A percentile compares a stretch with the other conserved stretches of the same genome.
These are phyloP conservation scores for Xanthoconium purpureum DNA, from an alignment of 768 basidiomycete species.

Conservation along the genomic window DNA sequence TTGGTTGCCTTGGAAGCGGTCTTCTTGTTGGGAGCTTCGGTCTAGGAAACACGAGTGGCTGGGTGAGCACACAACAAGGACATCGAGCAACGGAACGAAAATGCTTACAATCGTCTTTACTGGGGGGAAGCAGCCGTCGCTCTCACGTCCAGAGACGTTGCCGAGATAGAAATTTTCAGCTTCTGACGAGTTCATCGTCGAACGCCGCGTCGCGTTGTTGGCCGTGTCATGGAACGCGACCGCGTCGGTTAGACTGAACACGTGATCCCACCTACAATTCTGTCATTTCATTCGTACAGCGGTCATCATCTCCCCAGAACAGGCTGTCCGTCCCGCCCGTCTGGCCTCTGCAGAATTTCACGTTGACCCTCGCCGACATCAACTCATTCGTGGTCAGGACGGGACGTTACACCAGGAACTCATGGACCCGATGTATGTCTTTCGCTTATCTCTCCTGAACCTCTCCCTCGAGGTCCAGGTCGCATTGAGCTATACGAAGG, in stretches of 20 bases:
- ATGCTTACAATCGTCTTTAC: conserved; percentile 48
- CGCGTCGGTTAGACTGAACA: conserved; percentile 4
- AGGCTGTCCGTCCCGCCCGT: neutral
- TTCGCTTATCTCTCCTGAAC: neutral
- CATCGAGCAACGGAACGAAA: neutral
- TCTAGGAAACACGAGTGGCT: no score
- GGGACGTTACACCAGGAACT: neutral
- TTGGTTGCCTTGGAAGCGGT: no score
- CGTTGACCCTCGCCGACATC: neutral
- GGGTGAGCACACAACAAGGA: no score
- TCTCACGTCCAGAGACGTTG: conserved; percentile 56
- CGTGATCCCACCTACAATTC: conserved; percentile 8
- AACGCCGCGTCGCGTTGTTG: conserved; percentile 12
- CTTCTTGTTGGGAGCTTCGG: no score
- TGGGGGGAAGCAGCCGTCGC: conserved; percentile 63
- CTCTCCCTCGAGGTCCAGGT: neutral
- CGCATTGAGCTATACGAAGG: no score
- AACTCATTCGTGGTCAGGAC: neutral
- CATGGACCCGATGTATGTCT: neutral
- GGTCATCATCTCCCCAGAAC: neutral
- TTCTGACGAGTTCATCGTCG: conserved; percentile 70
- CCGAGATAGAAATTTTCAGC: conserved; percentile 65
- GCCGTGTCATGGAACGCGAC: conserved; percentile 3
- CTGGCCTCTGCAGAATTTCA: neutral
- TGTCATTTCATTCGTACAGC: neutral